phyloP scores from a whole-genome alignment of 1,284 basidiomycete genomes.

The Cutaneotrichosporon cavernicola region DNA sequence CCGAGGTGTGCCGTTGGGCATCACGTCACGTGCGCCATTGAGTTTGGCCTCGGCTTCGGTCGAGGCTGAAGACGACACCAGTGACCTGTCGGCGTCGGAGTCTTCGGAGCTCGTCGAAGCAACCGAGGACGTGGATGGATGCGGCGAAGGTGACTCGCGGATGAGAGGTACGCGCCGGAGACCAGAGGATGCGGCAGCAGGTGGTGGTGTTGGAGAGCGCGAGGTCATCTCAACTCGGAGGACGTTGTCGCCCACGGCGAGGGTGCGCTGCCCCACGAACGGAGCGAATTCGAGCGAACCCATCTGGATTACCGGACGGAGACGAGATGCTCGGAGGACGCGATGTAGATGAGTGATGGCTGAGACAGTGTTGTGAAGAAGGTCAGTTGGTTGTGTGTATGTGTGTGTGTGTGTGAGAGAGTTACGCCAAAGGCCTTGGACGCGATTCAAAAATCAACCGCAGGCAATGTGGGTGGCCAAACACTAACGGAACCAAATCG shows the following conservation, averaged over 20 bases:
- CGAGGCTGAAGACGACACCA: slow-evolving; percentile 5
- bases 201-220: slow-evolving; percentile 15
- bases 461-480: not conserved
- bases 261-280: slow-evolving; percentile 2
- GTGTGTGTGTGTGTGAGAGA: not conserved
- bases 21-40: slow-evolving; percentile 12
- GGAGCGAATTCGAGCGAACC: slow-evolving; percentile 16
- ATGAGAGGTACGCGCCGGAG: slow-evolving; percentile 3
- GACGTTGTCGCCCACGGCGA: slow-evolving; percentile 7
- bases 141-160: not conserved
- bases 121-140: not conserved
- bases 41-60: slow-evolving; percentile 21
- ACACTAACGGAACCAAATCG: not conserved
- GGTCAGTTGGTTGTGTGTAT: not conserved
- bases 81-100: not conserved
- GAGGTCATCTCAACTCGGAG: slow-evolving; percentile 11
- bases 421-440: not conserved
- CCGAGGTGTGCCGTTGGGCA: slow-evolving; percentile 4
- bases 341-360: not conserved
- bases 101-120: not conserved
- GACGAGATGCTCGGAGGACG: not conserved
- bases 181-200: not conserved
- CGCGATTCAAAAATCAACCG: slow-evolving; percentile 1
- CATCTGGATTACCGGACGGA: not conserved
- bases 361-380: not conserved